These are phyloP conservation scores for Populus trichocarpa DNA, from an alignment of 441 rosid species.

Conservation along the genomic window DNA sequence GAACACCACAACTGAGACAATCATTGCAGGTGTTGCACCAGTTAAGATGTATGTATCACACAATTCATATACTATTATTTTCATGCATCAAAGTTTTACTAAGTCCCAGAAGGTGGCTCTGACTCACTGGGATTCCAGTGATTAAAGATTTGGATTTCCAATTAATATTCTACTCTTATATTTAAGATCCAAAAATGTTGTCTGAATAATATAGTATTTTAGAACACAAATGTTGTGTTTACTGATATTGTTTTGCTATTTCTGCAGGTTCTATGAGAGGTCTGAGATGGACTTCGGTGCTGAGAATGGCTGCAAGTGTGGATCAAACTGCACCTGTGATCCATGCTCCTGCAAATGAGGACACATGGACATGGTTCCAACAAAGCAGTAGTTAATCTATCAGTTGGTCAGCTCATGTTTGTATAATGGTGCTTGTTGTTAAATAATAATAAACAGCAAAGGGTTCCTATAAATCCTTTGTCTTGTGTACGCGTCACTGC, in stretches of 20 bases:
- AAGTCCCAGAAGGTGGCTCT: too few species aligned
- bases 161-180: too few species aligned
- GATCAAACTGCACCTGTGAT: conserved; percentile 73
- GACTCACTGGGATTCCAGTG: too few species aligned
- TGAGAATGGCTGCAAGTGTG: conserved; percentile 84
- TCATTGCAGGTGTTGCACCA: conserved; percentile 42
- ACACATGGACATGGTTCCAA: conserved; percentile 13
- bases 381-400: conserved; percentile 10
- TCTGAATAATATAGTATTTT: too few species aligned
- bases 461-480: neutral
- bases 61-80: too few species aligned
- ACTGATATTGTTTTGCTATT: too few species aligned
- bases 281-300: conserved; percentile 41
- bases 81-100: too few species aligned
- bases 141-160: too few species aligned
- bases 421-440: too few species aligned
- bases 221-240: too few species aligned
- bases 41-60: conserved; percentile 25
- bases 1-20: conserved; percentile 31
- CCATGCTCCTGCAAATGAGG: conserved; percentile 69
- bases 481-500: neutral
- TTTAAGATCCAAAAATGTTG: too few species aligned
- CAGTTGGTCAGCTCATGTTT: too few species aligned
- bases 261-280: conserved; percentile 33
- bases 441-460: neutral